A percentile compares a stretch with the other conserved stretches of the same genome.
Evolutionary conservation across 768 basidiomycete species (phyloP).

Genomic region (Mycena pura): DNA sequence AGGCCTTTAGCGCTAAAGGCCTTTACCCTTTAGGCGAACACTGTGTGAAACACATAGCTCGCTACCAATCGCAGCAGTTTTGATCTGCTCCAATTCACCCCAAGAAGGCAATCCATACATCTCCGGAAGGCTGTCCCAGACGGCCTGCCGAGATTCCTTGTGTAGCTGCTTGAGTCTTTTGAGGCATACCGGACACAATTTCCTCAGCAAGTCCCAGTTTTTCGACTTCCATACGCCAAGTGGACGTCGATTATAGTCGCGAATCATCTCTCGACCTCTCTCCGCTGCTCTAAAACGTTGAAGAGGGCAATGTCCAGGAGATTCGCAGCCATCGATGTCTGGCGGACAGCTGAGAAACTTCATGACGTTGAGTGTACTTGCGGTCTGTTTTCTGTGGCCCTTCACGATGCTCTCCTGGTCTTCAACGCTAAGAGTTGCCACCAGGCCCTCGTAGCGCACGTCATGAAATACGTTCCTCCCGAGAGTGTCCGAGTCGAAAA

Average conservation of each 20-base stretch:
- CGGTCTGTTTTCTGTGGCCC: not conserved
- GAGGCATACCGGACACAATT: not conserved
- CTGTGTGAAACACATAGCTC: no score
- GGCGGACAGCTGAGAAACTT: not conserved
- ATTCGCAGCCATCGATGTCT: not conserved
- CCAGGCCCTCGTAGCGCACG: not conserved
- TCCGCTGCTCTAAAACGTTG: not conserved
- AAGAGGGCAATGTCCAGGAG: not conserved
- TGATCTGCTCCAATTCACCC: slow-evolving; percentile 71
- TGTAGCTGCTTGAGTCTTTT: not conserved
- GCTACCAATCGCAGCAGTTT: slow-evolving; percentile 84
- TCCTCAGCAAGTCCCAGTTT: not conserved
- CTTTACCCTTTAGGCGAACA: no score
- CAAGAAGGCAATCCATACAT: slow-evolving; percentile 8
- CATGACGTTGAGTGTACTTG: not conserved
- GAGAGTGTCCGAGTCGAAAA: not conserved
- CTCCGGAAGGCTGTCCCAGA: slow-evolving; percentile 10
- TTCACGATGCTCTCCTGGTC: not conserved
- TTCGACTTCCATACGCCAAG: not conserved
- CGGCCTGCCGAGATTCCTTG: not conserved
- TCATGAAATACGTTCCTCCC: not conserved
- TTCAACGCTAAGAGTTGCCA: not conserved
- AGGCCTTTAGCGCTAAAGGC: no score
- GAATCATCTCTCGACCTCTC: not conserved
- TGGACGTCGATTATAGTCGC: not conserved